phyloP scores from a whole-genome alignment of 257 asterid species.

The Nicotiana attenuata region DNA sequence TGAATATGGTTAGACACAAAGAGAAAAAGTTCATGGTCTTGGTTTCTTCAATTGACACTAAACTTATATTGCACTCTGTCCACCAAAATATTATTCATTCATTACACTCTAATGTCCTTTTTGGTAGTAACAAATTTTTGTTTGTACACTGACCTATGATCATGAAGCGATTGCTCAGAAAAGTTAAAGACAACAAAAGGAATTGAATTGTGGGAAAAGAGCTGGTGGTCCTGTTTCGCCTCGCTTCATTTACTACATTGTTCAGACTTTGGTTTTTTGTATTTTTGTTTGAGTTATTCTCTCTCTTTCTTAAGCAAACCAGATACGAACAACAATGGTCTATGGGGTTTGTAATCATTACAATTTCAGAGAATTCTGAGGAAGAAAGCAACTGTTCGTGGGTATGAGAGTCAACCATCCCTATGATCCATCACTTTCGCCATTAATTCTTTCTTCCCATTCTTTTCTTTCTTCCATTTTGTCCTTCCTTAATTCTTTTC shows the following conservation, averaged over 20 bases:
- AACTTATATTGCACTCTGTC: neutral
- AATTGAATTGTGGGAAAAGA: neutral
- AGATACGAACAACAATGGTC: neutral
- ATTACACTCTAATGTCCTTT: neutral
- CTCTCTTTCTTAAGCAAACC: neutral
- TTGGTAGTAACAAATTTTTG: neutral
- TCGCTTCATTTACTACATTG: neutral
- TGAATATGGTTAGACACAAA: neutral
- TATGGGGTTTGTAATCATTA: slow-evolving; percentile 41
- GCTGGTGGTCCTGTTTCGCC: neutral
- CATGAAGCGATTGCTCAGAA: neutral
- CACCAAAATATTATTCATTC: neutral
- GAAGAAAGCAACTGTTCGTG: slow-evolving; percentile 42
- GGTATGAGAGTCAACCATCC: slow-evolving; percentile 42
- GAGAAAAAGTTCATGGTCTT: neutral
- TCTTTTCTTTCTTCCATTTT: slow-evolving; percentile 9
- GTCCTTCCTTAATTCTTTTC: neutral
- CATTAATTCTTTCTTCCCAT: slow-evolving; percentile 26
- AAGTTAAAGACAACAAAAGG: neutral
- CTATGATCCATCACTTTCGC: slow-evolving; percentile 49
- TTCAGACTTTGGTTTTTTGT: neutral
- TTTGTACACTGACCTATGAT: neutral
- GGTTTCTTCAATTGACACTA: neutral
- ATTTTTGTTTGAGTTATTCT: neutral
- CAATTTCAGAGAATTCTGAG: slow-evolving; percentile 54